Evolutionary conservation across 305 asterid genomes (phyloP), one percentile per base, ranked within the genome.

Genomic region (Fraxinus paxiana): DNA sequence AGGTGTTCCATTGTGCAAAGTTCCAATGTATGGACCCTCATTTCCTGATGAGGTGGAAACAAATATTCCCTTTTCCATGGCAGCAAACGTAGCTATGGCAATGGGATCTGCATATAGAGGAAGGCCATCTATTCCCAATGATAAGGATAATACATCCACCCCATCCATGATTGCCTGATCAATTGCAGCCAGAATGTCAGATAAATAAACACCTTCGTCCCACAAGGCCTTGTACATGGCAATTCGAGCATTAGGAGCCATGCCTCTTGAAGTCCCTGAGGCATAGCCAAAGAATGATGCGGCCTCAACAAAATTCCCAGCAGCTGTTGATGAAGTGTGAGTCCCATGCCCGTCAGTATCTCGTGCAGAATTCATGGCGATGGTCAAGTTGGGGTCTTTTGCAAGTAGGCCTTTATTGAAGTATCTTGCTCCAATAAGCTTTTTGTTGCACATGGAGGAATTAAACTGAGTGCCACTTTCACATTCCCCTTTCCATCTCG

Each of bases 331-430:
- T 0, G 97, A 89, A 10, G 97, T 91, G 78, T 94, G 98, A 0
- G 97, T 94, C 2, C 97, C 98, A 43, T 94, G 98, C 8, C 98
- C 98, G 0, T 92, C 92, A 0, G 91, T 87, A 76, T 94, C 98
- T 0, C 98, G 95, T 2, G 93, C 72, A 0, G 97, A 94, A 46
- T 94, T 91, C 94, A 91, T 88, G 0, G 94, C 73, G 12, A 90
- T 87, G 18, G 92, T 91, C 69, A 90, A 13, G 82, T 90, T 89
- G 3, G 93, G 97, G 56, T 63, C 37, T 35, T 84, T 88, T 0
- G 97, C 91, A 0, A 88, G 81, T 35, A 94, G 84, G 13, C 95
- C 98, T 79, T 83, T 90, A 87, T 91, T 91, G 90, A 94, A 94
- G 76, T 69, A 92, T 0, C 94, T 87, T 1, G 98, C 97, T 30